These are phyloP conservation scores for Pseudogymnoascus sp. DNA, from an alignment of 2,329 filamentous ascomycete species.

Conservation along the genomic window DNA sequence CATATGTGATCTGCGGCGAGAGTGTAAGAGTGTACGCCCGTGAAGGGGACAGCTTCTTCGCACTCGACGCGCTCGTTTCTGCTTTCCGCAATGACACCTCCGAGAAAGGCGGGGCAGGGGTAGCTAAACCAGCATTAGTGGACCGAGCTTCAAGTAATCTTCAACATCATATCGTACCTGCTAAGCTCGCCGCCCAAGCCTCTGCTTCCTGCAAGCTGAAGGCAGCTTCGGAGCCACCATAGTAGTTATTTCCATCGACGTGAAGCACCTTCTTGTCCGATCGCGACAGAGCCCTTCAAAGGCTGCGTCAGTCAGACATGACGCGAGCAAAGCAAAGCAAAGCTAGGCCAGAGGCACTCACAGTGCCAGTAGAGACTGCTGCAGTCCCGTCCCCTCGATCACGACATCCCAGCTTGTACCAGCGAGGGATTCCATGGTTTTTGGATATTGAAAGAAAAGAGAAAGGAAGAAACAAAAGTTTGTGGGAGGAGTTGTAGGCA, in stretches of 20 bases:
- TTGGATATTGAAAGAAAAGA: constrained; percentile 18
- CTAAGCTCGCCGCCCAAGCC: constrained; percentile 54
- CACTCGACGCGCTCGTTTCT: constrained; percentile 26
- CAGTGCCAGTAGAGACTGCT: constrained; percentile 74
- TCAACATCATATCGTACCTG: constrained; percentile 24
- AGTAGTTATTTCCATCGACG: constrained; percentile 79
- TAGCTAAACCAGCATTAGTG: constrained; percentile 12
- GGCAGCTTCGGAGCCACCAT: constrained; percentile 79
- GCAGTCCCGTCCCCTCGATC: constrained; percentile 70
- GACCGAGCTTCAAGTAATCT: neutral
- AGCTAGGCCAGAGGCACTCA: constrained; percentile 34
- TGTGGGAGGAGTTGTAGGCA: constrained; percentile 20
- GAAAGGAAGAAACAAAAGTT: constrained; percentile 10
- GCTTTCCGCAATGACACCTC: constrained; percentile 25
- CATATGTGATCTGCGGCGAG: constrained; percentile 80
- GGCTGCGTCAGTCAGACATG: constrained; percentile 67
- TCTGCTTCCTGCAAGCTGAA: constrained; percentile 77
- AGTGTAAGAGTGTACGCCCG: constrained; percentile 77
- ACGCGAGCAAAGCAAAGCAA: constrained; percentile 23
- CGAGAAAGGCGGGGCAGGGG: constrained; percentile 18
- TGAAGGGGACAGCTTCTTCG: constrained; percentile 48
- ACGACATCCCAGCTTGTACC: constrained; percentile 73
- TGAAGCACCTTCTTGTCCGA: constrained; percentile 89
- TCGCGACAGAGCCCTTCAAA: constrained; percentile 77
- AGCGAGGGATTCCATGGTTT: constrained; percentile 62